These are phyloP conservation scores for Malassezia arunalokei DNA, from an alignment of 1,284 basidiomycete species.

Conservation along the genomic window DNA sequence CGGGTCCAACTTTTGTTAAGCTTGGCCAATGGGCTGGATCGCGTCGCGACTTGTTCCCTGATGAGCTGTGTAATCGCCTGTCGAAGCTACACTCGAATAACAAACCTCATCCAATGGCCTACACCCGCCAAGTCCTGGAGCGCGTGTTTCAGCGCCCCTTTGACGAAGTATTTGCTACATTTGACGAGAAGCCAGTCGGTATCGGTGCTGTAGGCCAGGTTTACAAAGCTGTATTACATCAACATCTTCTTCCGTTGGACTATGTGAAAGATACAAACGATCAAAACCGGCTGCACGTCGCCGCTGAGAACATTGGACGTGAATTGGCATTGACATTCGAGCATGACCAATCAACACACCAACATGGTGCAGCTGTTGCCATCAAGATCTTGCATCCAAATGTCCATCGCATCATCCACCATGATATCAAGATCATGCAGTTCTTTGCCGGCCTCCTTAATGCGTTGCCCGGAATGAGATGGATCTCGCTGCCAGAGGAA, in stretches of 20 bases:
- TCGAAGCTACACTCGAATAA: conserved; percentile 80
- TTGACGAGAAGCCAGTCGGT: conserved; percentile 75
- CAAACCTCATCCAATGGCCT: conserved; percentile 64
- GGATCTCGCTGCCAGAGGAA: conserved; percentile 92
- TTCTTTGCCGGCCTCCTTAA: conserved; percentile 76
- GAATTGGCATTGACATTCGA: conserved; percentile 31
- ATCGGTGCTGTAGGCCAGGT: conserved; percentile 97
- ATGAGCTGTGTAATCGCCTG: conserved; percentile 73
- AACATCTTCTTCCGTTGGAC: conserved; percentile 61
- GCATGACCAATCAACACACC: conserved; percentile 19
- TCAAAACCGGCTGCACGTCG: conserved; percentile 19
- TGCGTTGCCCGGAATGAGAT: conserved; percentile 79
- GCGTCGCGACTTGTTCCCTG: conserved; percentile 82
- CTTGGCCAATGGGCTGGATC: conserved; percentile 97
- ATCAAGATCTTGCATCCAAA: conserved; percentile 87
- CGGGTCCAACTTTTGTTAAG: conserved; percentile 97
- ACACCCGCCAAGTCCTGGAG: conserved; percentile 75
- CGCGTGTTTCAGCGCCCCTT: conserved; percentile 61
- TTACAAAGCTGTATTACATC: conserved; percentile 69
- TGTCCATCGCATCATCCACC: conserved; percentile 60
- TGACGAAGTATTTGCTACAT: conserved; percentile 80
- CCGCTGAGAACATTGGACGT: conserved; percentile 11
- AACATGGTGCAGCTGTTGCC: conserved; percentile 56
- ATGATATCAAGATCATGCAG: conserved; percentile 86
- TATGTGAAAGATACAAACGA: conserved; percentile 39